Base-by-base conservation (phyloP, 495 filamentous ascomycete genomes). In the Podospora australis region DNA sequence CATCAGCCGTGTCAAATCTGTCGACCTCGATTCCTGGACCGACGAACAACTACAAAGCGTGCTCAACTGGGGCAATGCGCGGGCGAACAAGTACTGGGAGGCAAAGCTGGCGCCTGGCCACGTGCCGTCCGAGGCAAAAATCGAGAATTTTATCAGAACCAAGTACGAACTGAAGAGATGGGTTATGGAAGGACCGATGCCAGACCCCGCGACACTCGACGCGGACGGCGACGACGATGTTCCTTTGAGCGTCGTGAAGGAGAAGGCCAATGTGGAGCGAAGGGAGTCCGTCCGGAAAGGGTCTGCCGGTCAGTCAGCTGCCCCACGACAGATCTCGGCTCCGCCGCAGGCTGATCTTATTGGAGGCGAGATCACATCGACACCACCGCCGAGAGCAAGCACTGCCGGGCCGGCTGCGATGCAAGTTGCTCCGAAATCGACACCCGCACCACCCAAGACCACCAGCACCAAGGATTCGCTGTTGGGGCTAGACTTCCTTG, bases 81-180 rank as follows among this genome's bases (percentile, higher is more conserved):
- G 88, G 63, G 94, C 92, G 21, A 98, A 98, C 70, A 96, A 89
- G 79, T 96, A 98, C 64, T 98, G 92, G 92, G 94, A 98, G 65
- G 81, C 88, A 22, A 97, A 97, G 67, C 65, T 98, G 58, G 88
- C 91, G 10, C 73, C 84, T 14, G 89, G 87, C 41, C 92, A 98
- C 64, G 80, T 90, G n/a, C 92, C 92, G 0, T 91, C 91, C n/a
- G 91, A 97, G 71, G 78, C 87, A 36, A 98, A 98, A 73, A 97
- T 98, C 53, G 92, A 97, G 75, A 98, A 96, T 68, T 98, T 98
- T 56, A 96, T 98, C 52, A 81, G 94, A 35, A 98, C 92, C 28
- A 98, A 98, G 67, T 98, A 98, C 65, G 92, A 98, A 58, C 84
- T 88, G 7, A 97, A 95, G 74, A 76, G 94, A 68, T 98, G 92